phyloP scores from a whole-genome alignment of 2,329 filamentous ascomycete genomes.

The Aspergillus sp. region DNA sequence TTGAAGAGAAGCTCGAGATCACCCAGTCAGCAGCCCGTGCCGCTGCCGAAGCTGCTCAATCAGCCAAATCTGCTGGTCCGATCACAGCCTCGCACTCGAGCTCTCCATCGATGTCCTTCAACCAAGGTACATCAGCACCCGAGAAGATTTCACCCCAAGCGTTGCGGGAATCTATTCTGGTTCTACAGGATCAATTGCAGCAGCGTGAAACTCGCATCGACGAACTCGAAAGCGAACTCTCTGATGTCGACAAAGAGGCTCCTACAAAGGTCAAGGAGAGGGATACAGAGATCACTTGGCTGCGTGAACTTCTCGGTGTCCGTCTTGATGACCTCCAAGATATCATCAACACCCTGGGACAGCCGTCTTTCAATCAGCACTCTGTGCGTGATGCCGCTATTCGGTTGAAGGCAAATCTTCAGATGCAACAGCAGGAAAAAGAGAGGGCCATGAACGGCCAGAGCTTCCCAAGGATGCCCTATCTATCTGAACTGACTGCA shows the following conservation, averaged over 20 bases:
- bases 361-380: conserved; percentile 73
- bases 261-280: conserved; percentile 82
- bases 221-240: conserved; percentile 71
- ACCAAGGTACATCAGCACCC: conserved; percentile 54
- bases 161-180: conserved; percentile 91
- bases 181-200: conserved; percentile 94
- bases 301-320: conserved; percentile 88
- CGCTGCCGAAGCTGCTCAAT: conserved; percentile 73
- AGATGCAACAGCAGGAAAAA: conserved; percentile 97
- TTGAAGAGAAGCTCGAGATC: conserved; percentile 90
- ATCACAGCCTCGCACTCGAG: conserved; percentile 42
- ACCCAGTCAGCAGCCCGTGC: conserved; percentile 83
- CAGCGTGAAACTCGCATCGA: conserved; percentile 90
- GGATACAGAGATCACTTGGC: conserved; percentile 91
- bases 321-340: conserved; percentile 90
- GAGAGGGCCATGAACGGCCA: conserved; percentile 73
- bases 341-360: conserved; percentile 76
- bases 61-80: conserved; percentile 48
- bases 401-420: conserved; percentile 85
- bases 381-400: conserved; percentile 87
- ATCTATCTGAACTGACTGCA: conserved; percentile 71
- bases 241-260: conserved; percentile 72
- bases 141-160: conserved; percentile 94
- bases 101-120: conserved; percentile 49
- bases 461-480: conserved; percentile 72